Evolutionary conservation across 495 filamentous ascomycete genomes (phyloP), one percentile per base, ranked within the genome.

Genomic region (Penicillium chermesinum): DNA sequence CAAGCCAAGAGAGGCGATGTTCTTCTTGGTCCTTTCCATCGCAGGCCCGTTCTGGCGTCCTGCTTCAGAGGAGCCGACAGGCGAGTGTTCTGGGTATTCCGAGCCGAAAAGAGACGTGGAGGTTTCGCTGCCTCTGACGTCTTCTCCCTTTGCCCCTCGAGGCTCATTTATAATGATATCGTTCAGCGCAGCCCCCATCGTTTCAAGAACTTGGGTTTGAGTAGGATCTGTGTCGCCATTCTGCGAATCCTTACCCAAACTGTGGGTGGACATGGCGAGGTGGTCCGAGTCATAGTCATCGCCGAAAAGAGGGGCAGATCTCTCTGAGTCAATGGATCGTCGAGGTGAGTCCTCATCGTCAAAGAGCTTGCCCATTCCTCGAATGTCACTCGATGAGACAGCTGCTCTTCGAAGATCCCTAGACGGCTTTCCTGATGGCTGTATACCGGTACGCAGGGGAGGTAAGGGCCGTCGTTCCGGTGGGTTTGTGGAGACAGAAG

Each of bases 131-230:
- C 71, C 73, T 48, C 75, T 77, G 25, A 82, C 55, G 39, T 86
- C 84, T 46, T 88, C 85, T 1, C 76, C 69, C 44, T 78, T 79
- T 41, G 82, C 78, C 12, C 79, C 81, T 38, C 81, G 83, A 1
- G 78, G 75, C 39, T 86, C 77, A 46, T 88, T 82, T 48, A 89
- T 89, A 64, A 99, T 87, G 43, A 99, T 99, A 52, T 90, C 86
- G 57, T 87, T 95, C n/a, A 99, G 72, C 38, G 93, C 93, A 42
- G 82, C 83, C 64, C 96, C 89, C 86, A 99, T 90, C 0, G 88
- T 93, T 67, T 95, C 82, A 14, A 99, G 88, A 25, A 95, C 73
- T 54, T 74, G 59, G 15, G 65, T 74, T 51, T 81, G 69, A 19
- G 61, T 70, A 25, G 63, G 59, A 38, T 70, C 66, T 18, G 58